Percentiles rank a stretch among this genome's conserved stretches.
Conservation (phyloP, 116 monocot species). For the Phalaenopsis hybrid region DNA sequence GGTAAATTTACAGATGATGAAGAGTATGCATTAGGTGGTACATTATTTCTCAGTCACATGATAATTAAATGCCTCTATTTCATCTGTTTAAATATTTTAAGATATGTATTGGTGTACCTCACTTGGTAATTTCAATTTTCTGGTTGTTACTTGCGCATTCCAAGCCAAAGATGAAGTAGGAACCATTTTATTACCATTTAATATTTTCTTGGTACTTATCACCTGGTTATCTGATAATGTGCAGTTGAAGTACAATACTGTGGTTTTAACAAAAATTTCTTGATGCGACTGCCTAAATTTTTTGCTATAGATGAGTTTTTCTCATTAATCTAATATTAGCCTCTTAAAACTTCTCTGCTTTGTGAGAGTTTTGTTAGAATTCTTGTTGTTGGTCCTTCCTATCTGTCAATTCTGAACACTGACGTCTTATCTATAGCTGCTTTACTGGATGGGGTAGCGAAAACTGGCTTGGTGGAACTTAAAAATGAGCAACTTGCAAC, state of each 20-base stretch:
- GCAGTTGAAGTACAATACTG: not conserved
- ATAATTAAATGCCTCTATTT: no score
- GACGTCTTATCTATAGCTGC: conserved; percentile 14
- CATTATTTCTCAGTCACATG: no score
- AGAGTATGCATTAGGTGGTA: no score
- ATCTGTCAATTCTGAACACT: not conserved
- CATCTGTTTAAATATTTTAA: not conserved
- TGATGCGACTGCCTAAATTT: not conserved
- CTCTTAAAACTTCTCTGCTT: not conserved
- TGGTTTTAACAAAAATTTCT: not conserved
- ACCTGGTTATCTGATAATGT: not conserved
- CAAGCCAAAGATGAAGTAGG: not conserved
- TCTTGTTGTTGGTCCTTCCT: not conserved
- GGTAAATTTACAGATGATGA: no score
- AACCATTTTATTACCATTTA: not conserved
- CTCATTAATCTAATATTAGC: conserved; percentile 1
- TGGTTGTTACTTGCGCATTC: not conserved
- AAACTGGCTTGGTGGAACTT: conserved; percentile 72
- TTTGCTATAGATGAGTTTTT: not conserved
- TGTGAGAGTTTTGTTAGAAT: not conserved
- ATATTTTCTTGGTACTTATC: not conserved
- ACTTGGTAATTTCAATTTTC: not conserved
- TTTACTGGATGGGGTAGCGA: conserved; percentile 62
- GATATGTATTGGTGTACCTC: not conserved
- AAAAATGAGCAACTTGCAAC: conserved; percentile 56